Evolutionary conservation across 768 basidiomycete species (phyloP).

Genomic region (Lactarius pseudohatsudake): DNA sequence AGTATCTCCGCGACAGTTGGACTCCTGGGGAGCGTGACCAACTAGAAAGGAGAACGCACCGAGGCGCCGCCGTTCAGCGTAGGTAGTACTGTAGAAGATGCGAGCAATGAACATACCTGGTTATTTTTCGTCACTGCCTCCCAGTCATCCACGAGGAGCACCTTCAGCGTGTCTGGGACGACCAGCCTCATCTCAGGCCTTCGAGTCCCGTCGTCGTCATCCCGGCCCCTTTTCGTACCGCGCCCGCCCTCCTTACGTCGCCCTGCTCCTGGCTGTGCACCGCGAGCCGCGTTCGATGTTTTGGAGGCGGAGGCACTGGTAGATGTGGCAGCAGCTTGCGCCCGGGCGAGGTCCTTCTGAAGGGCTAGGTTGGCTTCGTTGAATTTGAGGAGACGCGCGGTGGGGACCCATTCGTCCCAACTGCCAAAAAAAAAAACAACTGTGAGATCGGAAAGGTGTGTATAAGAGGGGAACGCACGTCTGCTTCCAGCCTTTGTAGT

Average conservation of each 20-base stretch:
- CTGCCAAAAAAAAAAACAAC: slow-evolving; percentile 39
- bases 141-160: slow-evolving; percentile 94
- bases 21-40: slow-evolving; percentile 77
- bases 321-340: slow-evolving; percentile 43
- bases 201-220: slow-evolving; percentile 78
- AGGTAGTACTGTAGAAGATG: not conserved
- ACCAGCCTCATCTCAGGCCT: slow-evolving; percentile 88
- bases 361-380: slow-evolving; percentile 76
- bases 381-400: slow-evolving; percentile 74
- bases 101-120: slow-evolving; percentile 51
- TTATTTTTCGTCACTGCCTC: slow-evolving; percentile 94
- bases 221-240: slow-evolving; percentile 69
- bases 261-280: slow-evolving; percentile 27
- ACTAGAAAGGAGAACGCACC: slow-evolving; percentile 43
- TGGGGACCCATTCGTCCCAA: slow-evolving; percentile 98
- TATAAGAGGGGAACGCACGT: slow-evolving; percentile 55
- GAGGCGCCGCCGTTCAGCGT: not conserved
- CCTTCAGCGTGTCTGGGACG: slow-evolving; percentile 88
- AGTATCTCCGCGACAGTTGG: slow-evolving; percentile 80
- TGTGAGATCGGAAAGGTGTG: not conserved
- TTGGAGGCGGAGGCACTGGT: slow-evolving; percentile 38
- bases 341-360: slow-evolving; percentile 66
- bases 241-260: slow-evolving; percentile 60
- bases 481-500: slow-evolving; percentile 99
- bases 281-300: slow-evolving; percentile 31